These are phyloP conservation scores for Colletotrichum viniferum DNA, from an alignment of 2,329 filamentous ascomycete species.

Conservation along the genomic window DNA sequence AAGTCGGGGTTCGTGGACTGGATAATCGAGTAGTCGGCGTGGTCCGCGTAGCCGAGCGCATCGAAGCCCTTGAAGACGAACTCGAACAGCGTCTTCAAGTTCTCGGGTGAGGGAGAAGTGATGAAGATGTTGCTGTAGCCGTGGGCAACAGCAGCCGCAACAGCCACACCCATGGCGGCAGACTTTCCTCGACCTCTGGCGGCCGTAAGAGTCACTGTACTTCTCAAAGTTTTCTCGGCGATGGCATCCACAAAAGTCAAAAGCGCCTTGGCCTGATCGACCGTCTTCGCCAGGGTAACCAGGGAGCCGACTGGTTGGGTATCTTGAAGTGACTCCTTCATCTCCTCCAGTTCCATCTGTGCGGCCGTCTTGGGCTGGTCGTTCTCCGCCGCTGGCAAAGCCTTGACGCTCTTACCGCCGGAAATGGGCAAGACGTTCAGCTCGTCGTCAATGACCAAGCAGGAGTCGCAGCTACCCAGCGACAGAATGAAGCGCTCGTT, in stretches of 20 bases:
- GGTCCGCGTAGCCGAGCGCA: constrained; percentile 89
- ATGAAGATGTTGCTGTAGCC: constrained; percentile 99
- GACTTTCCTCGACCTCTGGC: constrained; percentile 96
- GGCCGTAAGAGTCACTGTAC: constrained; percentile 91
- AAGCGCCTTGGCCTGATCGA: constrained; percentile 96
- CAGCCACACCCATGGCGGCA: constrained; percentile 90
- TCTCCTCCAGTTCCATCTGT: constrained; percentile 77
- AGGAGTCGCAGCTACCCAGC: constrained; percentile 91
- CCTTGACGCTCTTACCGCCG: constrained; percentile 87
- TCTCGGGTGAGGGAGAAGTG: constrained; percentile 95
- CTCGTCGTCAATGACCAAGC: constrained; percentile 96
- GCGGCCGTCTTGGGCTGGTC: constrained; percentile 75
- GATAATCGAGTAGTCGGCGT: constrained; percentile 96
- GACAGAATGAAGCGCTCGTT: constrained; percentile 98
- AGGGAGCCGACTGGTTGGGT: constrained; percentile 86
- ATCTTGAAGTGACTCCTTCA: constrained; percentile 88
- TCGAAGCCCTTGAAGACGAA: constrained; percentile 99
- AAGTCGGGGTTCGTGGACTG: constrained; percentile 98
- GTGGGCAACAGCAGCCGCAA: constrained; percentile 92
- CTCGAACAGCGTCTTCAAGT: constrained; percentile 97
- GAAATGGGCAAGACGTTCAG: constrained; percentile 97
- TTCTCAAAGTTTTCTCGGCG: constrained; percentile 91
- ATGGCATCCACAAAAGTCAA: constrained; percentile 96
- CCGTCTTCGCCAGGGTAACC: constrained; percentile 83
- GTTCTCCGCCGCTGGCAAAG: constrained; percentile 76